Percentiles rank a stretch among this genome's conserved stretches.
Conservation (phyloP, 1,284 basidiomycete genomes). For the Microbotryum violaceum region DNA sequence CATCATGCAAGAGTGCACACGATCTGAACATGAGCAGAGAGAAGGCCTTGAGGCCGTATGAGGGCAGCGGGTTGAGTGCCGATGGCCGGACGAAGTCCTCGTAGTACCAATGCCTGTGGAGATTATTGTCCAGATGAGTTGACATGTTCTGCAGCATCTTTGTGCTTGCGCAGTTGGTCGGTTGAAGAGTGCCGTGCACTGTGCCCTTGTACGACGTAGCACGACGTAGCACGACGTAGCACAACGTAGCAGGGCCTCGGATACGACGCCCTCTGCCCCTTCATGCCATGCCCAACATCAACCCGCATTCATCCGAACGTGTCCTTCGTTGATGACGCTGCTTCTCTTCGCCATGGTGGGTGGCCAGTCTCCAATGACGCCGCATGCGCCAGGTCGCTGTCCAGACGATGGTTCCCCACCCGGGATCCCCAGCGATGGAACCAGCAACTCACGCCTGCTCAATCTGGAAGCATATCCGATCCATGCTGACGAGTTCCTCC, state of each 20-base stretch:
- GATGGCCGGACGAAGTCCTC: conserved; percentile 83
- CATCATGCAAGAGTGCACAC: conserved; percentile 66
- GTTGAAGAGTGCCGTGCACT: too few relatives aligned
- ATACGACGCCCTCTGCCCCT: too few relatives aligned
- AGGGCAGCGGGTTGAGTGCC: conserved; percentile 78
- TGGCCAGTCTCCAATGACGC: too few relatives aligned
- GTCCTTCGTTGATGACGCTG: too few relatives aligned
- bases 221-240: too few relatives aligned
- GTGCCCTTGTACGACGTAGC: too few relatives aligned
- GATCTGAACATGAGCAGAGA: conserved; percentile 83
- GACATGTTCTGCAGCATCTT: neutral
- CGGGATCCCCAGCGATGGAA: neutral
- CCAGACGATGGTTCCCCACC: neutral
- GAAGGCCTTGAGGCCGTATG: conserved; percentile 82
- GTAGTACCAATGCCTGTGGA: conserved; percentile 94
- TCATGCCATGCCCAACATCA: too few relatives aligned
- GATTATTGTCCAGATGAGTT: neutral
- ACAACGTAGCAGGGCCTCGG: too few relatives aligned
- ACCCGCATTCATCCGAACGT: too few relatives aligned
- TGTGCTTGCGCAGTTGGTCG: neutral
- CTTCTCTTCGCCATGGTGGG: too few relatives aligned
- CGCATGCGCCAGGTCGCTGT: neutral
- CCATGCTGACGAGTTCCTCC: conserved; percentile 81
- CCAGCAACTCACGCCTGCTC: conserved; percentile 79
- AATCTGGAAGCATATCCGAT: conserved; percentile 96